Conservation (phyloP, 345 rosid species). For the Microthlaspi erraticum region DNA sequence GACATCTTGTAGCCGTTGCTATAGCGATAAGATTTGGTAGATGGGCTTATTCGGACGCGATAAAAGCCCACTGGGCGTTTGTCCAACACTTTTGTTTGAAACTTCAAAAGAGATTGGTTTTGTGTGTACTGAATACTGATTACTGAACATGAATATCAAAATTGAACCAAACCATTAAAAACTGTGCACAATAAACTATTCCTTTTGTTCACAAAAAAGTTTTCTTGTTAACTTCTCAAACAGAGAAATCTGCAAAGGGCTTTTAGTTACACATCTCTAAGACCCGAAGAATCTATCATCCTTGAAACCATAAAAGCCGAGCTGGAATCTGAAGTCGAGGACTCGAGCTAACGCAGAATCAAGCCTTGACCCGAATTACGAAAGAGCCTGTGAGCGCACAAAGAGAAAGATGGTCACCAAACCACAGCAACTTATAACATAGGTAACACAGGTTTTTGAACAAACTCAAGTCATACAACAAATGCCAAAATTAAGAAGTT, state of each 20-base stretch:
- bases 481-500: background rate
- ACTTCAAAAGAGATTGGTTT: too few relatives aligned
- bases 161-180: too few relatives aligned
- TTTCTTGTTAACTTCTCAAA: background rate
- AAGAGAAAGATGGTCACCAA: background rate
- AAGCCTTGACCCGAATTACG: slow-evolving; percentile 83
- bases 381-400: slow-evolving; percentile 67
- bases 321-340: slow-evolving; percentile 8
- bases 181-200: too few relatives aligned
- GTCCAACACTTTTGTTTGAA: too few relatives aligned
- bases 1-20: too few relatives aligned
- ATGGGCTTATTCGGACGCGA: too few relatives aligned
- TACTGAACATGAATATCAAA: too few relatives aligned
- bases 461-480: slow-evolving; percentile 1
- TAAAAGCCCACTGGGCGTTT: too few relatives aligned
- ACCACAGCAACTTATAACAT: slow-evolving; percentile 1
- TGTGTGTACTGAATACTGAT: too few relatives aligned
- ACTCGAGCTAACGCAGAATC: slow-evolving; percentile 36
- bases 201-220: too few relatives aligned
- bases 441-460: background rate
- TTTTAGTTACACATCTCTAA: slow-evolving; percentile 26
- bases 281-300: slow-evolving; percentile 1
- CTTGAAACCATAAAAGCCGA: slow-evolving; percentile 21
- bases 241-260: slow-evolving; percentile 6
- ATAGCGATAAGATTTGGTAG: too few relatives aligned